Conservation (phyloP, 2,329 filamentous ascomycete genomes). For the Hymenoscyphus fraxineus region DNA sequence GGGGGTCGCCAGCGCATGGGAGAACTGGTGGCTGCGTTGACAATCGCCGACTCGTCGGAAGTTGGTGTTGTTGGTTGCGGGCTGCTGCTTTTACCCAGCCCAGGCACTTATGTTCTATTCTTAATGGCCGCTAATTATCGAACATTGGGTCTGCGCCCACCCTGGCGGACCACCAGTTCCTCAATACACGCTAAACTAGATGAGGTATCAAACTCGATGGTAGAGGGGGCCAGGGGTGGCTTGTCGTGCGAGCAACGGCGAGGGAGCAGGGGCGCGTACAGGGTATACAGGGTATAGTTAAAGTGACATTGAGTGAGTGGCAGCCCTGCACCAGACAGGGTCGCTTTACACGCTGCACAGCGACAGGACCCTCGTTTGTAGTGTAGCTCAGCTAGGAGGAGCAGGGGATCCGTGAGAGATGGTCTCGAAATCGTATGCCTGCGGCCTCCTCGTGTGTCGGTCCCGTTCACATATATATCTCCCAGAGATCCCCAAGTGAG, state of each 20-base stretch:
- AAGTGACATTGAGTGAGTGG: constrained; percentile 15
- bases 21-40: background rate
- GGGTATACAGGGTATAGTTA: constrained; percentile 5
- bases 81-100: constrained; percentile 6
- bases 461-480: constrained; percentile 32
- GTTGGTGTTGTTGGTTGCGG: constrained; percentile 22
- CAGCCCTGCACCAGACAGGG: constrained; percentile 13
- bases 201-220: constrained; percentile 9
- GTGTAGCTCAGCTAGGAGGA: constrained; percentile 25
- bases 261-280: constrained; percentile 13
- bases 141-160: constrained; percentile 6
- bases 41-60: constrained; percentile 4
- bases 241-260: constrained; percentile 23
- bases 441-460: constrained; percentile 20
- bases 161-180: background rate
- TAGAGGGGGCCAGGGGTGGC: constrained; percentile 16
- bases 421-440: constrained; percentile 25
- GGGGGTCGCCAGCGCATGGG: background rate
- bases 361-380: constrained; percentile 19
- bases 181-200: constrained; percentile 5
- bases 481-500: constrained; percentile 23
- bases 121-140: constrained; percentile 29
- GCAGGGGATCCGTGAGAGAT: constrained; percentile 24
- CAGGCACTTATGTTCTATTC: constrained; percentile 21
- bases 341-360: constrained; percentile 8